Conservation (phyloP, 345 rosid species). For the Balakata baccata region DNA sequence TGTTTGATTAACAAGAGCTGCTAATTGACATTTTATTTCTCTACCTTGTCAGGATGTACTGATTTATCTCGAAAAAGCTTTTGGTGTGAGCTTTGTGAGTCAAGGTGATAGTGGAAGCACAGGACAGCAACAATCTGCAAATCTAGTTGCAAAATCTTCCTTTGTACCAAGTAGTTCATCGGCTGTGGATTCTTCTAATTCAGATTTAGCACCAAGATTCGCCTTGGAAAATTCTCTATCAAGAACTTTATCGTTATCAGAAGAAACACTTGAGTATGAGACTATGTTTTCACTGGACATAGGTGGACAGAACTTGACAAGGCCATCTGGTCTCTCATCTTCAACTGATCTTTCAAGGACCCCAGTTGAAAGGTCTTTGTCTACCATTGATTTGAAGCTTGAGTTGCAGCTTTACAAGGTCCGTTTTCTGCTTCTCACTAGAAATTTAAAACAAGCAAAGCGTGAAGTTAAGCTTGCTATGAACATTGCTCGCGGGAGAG, state of each 20-base stretch:
- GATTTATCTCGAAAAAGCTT: conserved; percentile 67
- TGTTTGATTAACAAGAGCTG: background rate
- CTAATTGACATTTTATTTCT: conserved; percentile 6
- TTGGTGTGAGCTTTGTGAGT: conserved; percentile 54
- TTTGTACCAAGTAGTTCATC: conserved; percentile 59
- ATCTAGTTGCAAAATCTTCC: conserved; percentile 55
- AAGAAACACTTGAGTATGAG: conserved; percentile 80
- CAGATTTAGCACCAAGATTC: conserved; percentile 53
- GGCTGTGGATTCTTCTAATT: conserved; percentile 54
- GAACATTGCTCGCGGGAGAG: conserved; percentile 83
- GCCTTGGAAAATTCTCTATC: conserved; percentile 62
- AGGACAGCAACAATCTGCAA: conserved; percentile 53
- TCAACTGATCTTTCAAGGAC: conserved; percentile 56
- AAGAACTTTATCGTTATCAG: conserved; percentile 58
- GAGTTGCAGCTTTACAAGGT: conserved; percentile 96
- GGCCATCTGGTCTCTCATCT: conserved; percentile 53
- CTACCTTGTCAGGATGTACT: conserved; percentile 65
- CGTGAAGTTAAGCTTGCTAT: conserved; percentile 96
- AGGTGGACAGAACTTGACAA: conserved; percentile 58
- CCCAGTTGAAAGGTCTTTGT: conserved; percentile 49
- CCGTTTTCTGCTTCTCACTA: conserved; percentile 73
- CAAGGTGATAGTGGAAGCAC: conserved; percentile 64
- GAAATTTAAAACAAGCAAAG: conserved; percentile 89
- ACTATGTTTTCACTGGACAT: conserved; percentile 58
- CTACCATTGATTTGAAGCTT: conserved; percentile 73